Percentiles rank a stretch among this genome's conserved stretches.
Conservation (phyloP, 106 monocot genomes). For the Dendrobium huoshanense region DNA sequence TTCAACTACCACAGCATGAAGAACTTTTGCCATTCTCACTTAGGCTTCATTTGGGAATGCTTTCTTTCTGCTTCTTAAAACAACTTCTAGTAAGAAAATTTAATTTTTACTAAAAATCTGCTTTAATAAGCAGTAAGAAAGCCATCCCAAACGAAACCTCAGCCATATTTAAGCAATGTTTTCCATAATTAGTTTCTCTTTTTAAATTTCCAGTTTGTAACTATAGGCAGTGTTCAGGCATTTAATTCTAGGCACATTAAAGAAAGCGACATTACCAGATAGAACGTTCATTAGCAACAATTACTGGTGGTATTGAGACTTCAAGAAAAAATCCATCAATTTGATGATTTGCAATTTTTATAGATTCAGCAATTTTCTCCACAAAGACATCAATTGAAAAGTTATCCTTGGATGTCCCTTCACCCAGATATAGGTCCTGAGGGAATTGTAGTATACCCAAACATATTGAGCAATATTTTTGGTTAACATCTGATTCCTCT, state of each 20-base stretch:
- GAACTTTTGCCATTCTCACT: not conserved
- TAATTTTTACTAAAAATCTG: no score
- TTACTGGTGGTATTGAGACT: constrained; percentile 60
- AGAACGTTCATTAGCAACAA: constrained; percentile 77
- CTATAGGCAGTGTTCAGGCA: not conserved
- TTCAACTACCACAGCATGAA: not conserved
- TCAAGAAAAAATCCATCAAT: constrained; percentile 70
- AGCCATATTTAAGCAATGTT: not conserved
- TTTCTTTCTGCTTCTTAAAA: no score
- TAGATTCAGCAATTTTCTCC: constrained; percentile 17
- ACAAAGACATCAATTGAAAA: constrained; percentile 30
- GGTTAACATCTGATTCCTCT: constrained; percentile 12
- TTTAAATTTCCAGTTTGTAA: not conserved
- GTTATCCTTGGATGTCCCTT: constrained; percentile 8
- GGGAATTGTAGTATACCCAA: constrained; percentile 66
- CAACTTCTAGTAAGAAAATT: no score
- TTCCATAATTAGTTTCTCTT: not conserved
- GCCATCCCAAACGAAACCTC: no score
- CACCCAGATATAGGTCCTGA: constrained; percentile 15
- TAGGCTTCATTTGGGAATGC: no score
- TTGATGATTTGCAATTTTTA: constrained; percentile 36
- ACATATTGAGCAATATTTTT: constrained; percentile 54
- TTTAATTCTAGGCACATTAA: constrained; percentile 1
- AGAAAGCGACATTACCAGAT: constrained; percentile 35
- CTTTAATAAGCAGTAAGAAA: no score